Evolutionary conservation across 2,329 filamentous ascomycete genomes (phyloP).

Genomic region (Thielaviopsis euricoi): DNA sequence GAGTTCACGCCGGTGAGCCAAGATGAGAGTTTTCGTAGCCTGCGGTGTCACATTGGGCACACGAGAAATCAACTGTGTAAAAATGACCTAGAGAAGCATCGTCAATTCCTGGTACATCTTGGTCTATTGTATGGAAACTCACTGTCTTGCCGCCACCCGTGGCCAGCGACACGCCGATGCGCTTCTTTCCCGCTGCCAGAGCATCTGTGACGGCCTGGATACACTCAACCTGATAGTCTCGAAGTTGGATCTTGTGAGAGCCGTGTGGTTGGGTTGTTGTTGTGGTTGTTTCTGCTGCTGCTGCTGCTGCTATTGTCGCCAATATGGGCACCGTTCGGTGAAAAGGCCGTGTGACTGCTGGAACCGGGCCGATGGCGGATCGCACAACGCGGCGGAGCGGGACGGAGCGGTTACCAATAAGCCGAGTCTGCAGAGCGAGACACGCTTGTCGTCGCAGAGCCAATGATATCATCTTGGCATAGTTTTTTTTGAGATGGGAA

Average conservation of each 20-base stretch:
- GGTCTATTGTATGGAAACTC: slow-evolving; percentile 15
- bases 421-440: neutral
- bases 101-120: neutral
- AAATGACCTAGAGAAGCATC: slow-evolving; percentile 51
- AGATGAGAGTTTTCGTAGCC: slow-evolving; percentile 67
- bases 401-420: neutral
- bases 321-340: neutral
- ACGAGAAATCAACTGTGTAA: slow-evolving; percentile 82
- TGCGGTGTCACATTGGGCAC: slow-evolving; percentile 37
- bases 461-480: neutral
- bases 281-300: too few relatives aligned
- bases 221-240: slow-evolving; percentile 82
- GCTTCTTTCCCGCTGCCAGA: slow-evolving; percentile 53
- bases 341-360: too few relatives aligned
- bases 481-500: neutral
- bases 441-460: neutral
- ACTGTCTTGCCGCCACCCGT: slow-evolving; percentile 85
- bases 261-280: neutral
- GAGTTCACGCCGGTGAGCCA: slow-evolving; percentile 83
- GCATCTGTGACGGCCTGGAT: slow-evolving; percentile 64
- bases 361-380: neutral
- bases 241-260: slow-evolving; percentile 37
- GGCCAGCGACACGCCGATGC: slow-evolving; percentile 70
- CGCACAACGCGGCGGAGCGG: neutral
- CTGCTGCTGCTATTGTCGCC: neutral